Conservation (phyloP, 169 alveolate genomes). For the Amoebophrya sp. region DNA sequence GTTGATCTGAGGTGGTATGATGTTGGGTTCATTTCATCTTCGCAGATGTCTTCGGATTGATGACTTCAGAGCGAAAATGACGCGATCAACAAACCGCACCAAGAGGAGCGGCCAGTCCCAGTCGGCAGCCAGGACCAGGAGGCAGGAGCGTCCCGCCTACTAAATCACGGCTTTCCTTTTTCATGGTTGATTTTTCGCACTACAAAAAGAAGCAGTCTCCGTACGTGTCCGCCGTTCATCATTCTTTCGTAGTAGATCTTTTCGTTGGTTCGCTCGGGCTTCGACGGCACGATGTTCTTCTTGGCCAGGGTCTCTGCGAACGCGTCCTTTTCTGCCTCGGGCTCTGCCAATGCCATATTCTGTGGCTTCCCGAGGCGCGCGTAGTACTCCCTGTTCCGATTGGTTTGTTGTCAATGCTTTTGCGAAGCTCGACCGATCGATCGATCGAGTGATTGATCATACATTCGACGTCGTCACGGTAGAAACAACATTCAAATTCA, state of each 20-base stretch:
- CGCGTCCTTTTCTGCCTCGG: background rate
- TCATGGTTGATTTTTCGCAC: background rate
- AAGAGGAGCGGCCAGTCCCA: too few relatives aligned
- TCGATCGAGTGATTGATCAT: background rate
- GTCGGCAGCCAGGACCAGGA: too few relatives aligned
- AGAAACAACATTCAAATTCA: background rate
- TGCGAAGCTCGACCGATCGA: background rate
- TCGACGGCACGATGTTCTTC: background rate
- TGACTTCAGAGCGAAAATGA: background rate
- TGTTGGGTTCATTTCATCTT: background rate
- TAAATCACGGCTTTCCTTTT: background rate
- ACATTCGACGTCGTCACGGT: background rate
- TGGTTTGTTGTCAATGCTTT: background rate
- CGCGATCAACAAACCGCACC: background rate
- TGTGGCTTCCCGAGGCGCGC: background rate
- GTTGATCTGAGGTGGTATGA: background rate
- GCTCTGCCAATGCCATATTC: background rate
- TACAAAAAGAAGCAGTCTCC: too few relatives aligned
- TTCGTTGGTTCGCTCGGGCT: background rate
- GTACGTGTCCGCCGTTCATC: conserved; percentile 15
- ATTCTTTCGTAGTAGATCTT: conserved; percentile 6
- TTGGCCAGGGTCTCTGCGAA: conserved; percentile 5
- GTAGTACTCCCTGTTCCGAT: background rate
- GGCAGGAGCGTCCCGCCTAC: too few relatives aligned
- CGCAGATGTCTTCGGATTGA: background rate